Base-by-base conservation (phyloP, 306 rosid species). In the Medicago lupulina region DNA sequence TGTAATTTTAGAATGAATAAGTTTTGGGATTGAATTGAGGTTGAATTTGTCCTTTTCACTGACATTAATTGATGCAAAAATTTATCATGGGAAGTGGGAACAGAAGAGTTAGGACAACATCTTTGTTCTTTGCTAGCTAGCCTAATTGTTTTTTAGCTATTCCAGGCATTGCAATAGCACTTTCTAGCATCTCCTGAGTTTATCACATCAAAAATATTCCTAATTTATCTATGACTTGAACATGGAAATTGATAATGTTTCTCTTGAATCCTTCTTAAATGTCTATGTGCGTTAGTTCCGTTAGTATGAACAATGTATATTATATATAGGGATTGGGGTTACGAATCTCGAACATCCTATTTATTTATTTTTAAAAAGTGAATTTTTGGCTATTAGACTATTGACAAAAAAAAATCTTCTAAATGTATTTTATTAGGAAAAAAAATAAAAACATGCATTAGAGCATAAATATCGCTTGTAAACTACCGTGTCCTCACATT, bases 1-100 rank as follows among this genome's bases (percentile, higher is more conserved):
- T 88, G 88, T 84, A 87, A 82, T 76, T 76, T 78, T 83, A 84
- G 85, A 54, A 75, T 62, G 86, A 86, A 86, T 83, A 86, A 82
- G 78, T 60, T 60, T 46, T 49, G 59, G 65, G 19, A 76, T 54
- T 23, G 14, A 44, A 76, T 44, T 12, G 70, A 31, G 63, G 44
- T 79, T 79, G 74, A 23, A 41, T 43, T 62, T 76, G 65, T 76
- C 74, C 39, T 28, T 62, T 63, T 21, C 49, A 21, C 28, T 46
- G 70, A 38, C 63, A 28, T 18, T 50, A 73, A 64, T 62, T 79
- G n/a, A n/a, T n/a, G n/a, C n/a, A n/a, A n/a, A n/a, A n/a, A n/a
- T n/a, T n/a, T n/a, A n/a, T n/a, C n/a, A n/a, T n/a, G n/a, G n/a
- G n/a, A n/a, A n/a, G n/a, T n/a, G 63, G 73, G 17, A 16, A 10